Conservation (phyloP, 1,284 basidiomycete species). For the Ustilago hordei region DNA sequence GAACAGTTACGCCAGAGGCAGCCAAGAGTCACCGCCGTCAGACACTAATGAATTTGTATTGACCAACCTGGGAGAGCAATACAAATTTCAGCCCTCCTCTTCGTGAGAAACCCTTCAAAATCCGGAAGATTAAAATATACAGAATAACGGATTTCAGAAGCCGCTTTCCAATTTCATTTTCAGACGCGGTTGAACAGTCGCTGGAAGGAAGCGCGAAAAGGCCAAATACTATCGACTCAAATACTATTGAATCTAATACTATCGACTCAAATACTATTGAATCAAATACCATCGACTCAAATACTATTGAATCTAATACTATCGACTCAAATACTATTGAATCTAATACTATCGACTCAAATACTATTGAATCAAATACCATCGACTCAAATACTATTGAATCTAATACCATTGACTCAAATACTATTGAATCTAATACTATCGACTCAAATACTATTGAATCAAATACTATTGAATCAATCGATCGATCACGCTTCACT, state of each 20-base stretch:
- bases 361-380: no score
- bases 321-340: not conserved
- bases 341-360: no score
- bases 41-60: not conserved
- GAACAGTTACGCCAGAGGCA: slow-evolving; percentile 5
- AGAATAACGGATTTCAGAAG: slow-evolving; percentile 4
- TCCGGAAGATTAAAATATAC: slow-evolving; percentile 7
- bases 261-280: no score
- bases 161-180: not conserved
- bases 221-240: no score
- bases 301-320: not conserved
- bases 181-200: not conserved
- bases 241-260: not conserved
- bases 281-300: no score
- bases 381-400: not conserved
- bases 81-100: not conserved
- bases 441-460: no score
- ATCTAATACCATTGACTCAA: no score
- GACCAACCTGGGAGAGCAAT: not conserved
- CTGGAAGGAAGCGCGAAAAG: slow-evolving; percentile 9
- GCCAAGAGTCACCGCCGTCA: slow-evolving; percentile 13
- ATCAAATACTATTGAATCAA: not conserved
- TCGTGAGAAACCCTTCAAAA: not conserved
- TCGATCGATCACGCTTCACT: slow-evolving; percentile 4
- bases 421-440: no score